Percentiles rank a stretch among this genome's conserved stretches.
These are phyloP conservation scores for Nicotiana undulata DNA, from an alignment of 257 asterid genomes.

Conservation along the genomic window DNA sequence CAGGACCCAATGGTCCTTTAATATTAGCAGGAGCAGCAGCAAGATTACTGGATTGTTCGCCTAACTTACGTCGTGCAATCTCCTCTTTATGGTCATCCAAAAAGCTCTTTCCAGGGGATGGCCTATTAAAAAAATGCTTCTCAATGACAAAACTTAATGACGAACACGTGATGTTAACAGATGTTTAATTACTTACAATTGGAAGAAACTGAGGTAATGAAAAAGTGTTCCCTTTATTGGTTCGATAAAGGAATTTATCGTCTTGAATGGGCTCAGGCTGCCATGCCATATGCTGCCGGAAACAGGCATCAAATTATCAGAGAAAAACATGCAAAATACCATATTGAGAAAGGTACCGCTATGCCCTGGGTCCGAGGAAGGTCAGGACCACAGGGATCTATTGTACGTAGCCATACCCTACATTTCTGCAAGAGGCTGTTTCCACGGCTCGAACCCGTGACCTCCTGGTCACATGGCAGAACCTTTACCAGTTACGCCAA, in stretches of 20 bases:
- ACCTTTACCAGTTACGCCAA: no score
- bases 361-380: no score
- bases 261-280: slow-evolving; percentile 31
- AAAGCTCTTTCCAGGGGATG: slow-evolving; percentile 21
- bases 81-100: slow-evolving; percentile 20
- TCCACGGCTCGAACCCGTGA: no score
- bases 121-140: background rate
- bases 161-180: background rate
- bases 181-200: slow-evolving; percentile 40
- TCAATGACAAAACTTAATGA: background rate
- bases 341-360: no score
- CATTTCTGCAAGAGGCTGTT: no score
- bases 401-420: no score
- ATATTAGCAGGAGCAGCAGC: slow-evolving; percentile 41
- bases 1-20: slow-evolving; percentile 14
- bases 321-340: background rate
- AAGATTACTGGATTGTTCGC: slow-evolving; percentile 51
- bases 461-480: no score
- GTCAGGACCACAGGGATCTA: no score
- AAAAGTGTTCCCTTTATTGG: slow-evolving; percentile 32
- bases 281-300: slow-evolving; percentile 41
- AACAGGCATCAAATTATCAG: slow-evolving; percentile 11
- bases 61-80: slow-evolving; percentile 44
- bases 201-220: slow-evolving; percentile 41
- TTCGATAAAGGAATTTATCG: slow-evolving; percentile 18